Conservation (phyloP, 2,329 filamentous ascomycete genomes). For the Paraconiothyrium sp. region DNA sequence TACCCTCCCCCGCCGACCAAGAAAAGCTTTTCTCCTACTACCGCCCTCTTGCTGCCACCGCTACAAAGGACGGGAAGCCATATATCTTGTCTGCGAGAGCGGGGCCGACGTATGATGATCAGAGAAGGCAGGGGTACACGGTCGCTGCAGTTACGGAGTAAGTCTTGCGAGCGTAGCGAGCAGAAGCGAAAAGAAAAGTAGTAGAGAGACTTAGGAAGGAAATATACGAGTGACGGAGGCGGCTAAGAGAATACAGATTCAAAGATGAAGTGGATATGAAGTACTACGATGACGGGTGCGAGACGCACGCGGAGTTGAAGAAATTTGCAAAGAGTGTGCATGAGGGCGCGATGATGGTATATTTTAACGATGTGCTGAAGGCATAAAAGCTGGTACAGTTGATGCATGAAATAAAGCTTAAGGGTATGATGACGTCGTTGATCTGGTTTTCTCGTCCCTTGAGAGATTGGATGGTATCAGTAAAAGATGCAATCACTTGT, state of each 20-base stretch:
- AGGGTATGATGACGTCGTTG: no score
- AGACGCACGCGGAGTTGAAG: constrained; percentile 8
- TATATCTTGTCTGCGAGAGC: constrained; percentile 2
- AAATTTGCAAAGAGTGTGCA: constrained; percentile 5
- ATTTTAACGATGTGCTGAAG: constrained; percentile 1
- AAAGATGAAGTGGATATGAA: background rate
- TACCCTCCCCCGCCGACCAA: no score
- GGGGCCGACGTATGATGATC: constrained; percentile 3
- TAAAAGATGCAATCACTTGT: no score
- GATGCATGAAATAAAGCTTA: background rate
- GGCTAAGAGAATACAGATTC: constrained; percentile 2
- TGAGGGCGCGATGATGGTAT: constrained; percentile 3
- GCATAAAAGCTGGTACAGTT: background rate
- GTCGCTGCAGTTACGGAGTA: constrained; percentile 4
- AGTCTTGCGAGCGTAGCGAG: background rate
- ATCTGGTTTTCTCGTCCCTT: no score
- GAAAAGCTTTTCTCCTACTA: no score
- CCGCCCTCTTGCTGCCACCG: background rate
- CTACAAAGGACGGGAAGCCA: constrained; percentile 3
- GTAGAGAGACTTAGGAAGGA: no score
- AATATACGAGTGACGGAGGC: no score
- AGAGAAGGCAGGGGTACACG: constrained; percentile 3
- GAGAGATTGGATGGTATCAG: no score
- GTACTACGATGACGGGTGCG: constrained; percentile 5
- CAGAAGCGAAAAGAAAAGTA: background rate